Percentiles rank a stretch among this genome's conserved stretches.
Evolutionary conservation across 2,329 filamentous ascomycete genomes (phyloP).

Genomic region (Aureobasidium leucospermi): DNA sequence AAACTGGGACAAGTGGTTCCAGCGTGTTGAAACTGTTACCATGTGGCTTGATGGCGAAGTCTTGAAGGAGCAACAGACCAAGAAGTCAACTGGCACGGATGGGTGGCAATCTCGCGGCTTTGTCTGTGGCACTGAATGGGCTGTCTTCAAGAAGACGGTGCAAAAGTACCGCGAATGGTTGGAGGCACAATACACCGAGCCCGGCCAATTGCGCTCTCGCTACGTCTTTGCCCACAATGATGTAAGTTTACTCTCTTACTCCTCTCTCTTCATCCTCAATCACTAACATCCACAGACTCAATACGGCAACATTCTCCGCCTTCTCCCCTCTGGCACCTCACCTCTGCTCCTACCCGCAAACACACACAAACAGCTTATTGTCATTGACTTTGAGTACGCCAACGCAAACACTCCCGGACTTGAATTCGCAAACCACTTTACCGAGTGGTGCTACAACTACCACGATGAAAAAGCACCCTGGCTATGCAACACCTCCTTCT

Average conservation of each 20-base stretch:
- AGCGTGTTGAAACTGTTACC: constrained; percentile 55
- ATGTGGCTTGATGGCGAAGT: constrained; percentile 57
- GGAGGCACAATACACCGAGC: constrained; percentile 62
- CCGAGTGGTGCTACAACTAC: constrained; percentile 98
- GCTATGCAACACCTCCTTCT: constrained; percentile 60
- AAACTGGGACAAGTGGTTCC: constrained; percentile 92
- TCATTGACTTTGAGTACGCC: constrained; percentile 98
- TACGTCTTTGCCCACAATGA: constrained; percentile 98
- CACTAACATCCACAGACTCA: constrained; percentile 59
- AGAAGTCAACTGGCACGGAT: constrained; percentile 32
- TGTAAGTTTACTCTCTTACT: constrained; percentile 46
- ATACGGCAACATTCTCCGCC: constrained; percentile 92
- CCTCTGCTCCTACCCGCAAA: constrained; percentile 84
- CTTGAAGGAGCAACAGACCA: constrained; percentile 3
- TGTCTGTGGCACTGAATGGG: constrained; percentile 80
- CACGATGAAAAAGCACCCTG: constrained; percentile 59
- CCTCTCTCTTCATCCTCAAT: not conserved
- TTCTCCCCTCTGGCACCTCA: constrained; percentile 63
- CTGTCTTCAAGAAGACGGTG: constrained; percentile 64
- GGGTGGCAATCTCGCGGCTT: constrained; percentile 66
- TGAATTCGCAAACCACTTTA: constrained; percentile 97
- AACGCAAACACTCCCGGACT: constrained; percentile 78
- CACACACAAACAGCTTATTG: constrained; percentile 89
- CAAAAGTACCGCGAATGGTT: constrained; percentile 71
- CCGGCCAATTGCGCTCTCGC: constrained; percentile 58